phyloP scores from a whole-genome alignment of 306 rosid species.

The Cicer cuneatum region DNA sequence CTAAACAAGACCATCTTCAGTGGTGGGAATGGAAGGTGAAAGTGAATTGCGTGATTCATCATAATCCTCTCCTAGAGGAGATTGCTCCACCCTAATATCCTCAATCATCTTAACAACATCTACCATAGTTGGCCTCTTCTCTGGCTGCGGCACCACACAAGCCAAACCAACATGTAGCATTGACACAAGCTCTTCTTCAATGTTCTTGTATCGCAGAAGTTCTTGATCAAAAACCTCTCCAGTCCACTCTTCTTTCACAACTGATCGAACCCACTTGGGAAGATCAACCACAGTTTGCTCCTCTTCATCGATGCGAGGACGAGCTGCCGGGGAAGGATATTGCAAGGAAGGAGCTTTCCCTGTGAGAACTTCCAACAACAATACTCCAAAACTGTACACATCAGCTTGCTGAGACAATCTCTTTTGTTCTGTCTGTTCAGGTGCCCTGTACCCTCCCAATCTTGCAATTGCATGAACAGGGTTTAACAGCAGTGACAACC shows the following conservation, averaged over 20 bases:
- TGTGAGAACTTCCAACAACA: conserved; percentile 81
- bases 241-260: conserved; percentile 98
- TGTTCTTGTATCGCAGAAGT: conserved; percentile 88
- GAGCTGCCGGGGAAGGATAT: conserved; percentile 66
- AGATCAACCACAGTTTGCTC: conserved; percentile 69
- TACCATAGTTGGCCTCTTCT: conserved; percentile 90
- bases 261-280: conserved; percentile 91
- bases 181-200: conserved; percentile 94
- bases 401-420: conserved; percentile 85
- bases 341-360: conserved; percentile 82
- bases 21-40: conserved; percentile 88
- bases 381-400: conserved; percentile 86
- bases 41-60: conserved; percentile 88
- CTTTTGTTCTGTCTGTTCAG: conserved; percentile 81
- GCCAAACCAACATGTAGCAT: conserved; percentile 93
- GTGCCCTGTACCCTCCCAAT: conserved; percentile 91
- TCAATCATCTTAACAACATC: conserved; percentile 90
- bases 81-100: conserved; percentile 93
- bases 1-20: conserved; percentile 87
- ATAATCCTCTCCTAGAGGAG: conserved; percentile 89
- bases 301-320: conserved; percentile 53
- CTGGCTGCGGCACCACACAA: conserved; percentile 73
- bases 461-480: conserved; percentile 95
- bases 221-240: conserved; percentile 97
- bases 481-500: conserved; percentile 77